Evolutionary conservation across 1,284 basidiomycete genomes (phyloP).

Genomic region (Thecaphora thlaspeos): DNA sequence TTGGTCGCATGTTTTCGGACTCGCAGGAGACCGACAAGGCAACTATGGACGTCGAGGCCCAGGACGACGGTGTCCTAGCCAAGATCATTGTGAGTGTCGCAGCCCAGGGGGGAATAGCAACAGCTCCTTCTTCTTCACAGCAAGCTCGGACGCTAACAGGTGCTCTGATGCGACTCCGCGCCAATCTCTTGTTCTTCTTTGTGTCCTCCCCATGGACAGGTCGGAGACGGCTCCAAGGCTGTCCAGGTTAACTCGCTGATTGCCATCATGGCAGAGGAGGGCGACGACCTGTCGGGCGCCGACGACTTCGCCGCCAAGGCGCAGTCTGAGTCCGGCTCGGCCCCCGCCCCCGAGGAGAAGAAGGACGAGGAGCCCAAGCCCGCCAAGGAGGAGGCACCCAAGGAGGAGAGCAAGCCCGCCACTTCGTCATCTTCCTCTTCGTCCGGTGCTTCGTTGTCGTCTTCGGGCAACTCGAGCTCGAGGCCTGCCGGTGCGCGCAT

Average conservation of each 20-base stretch:
- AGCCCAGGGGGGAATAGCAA: conserved; percentile 12
- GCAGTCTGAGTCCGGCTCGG: conserved; percentile 43
- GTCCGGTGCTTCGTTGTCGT: conserved; percentile 14
- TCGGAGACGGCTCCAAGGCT: conserved; percentile 53
- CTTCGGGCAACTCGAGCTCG: conserved; percentile 33
- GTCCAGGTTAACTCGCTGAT: conserved; percentile 58
- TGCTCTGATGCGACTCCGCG: too few relatives aligned
- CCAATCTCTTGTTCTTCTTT: too few relatives aligned
- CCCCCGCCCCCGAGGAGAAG: conserved; percentile 51
- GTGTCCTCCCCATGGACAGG: neutral
- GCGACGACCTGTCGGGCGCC: conserved; percentile 64
- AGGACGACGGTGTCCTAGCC: conserved; percentile 60
- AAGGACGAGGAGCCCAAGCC: conserved; percentile 36
- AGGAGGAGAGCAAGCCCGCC: conserved; percentile 23
- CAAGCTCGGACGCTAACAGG: too few relatives aligned
- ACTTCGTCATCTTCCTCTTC: conserved; percentile 16
- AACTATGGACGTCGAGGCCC: conserved; percentile 60
- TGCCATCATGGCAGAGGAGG: conserved; percentile 59
- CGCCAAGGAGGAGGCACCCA: conserved; percentile 42
- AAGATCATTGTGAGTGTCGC: conserved; percentile 55
- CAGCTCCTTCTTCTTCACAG: neutral
- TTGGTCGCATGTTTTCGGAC: too few relatives aligned
- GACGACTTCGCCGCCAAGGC: conserved; percentile 71
- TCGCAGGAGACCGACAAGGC: conserved; percentile 56
- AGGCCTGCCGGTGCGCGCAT: conserved; percentile 61